These are phyloP conservation scores for Macrotyloma uniflorum DNA, from an alignment of 306 rosid genomes.

Conservation along the genomic window DNA sequence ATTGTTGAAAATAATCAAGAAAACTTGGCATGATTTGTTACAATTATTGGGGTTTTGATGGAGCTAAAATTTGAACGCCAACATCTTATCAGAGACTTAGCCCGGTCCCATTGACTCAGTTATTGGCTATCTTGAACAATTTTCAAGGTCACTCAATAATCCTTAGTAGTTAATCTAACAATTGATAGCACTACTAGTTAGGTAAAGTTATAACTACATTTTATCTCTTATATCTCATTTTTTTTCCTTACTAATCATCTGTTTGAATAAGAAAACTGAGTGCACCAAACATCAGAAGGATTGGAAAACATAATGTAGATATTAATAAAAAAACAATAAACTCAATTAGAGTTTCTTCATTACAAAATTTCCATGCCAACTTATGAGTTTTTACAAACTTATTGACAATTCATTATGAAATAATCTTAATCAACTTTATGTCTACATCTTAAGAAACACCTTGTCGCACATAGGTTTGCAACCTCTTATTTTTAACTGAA, in stretches of 20 bases:
- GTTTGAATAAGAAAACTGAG: not conserved
- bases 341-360: not conserved
- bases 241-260: not conserved
- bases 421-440: constrained; percentile 47
- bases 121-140: not conserved
- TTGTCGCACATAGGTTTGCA: constrained; percentile 37
- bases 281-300: not conserved
- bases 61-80: not conserved
- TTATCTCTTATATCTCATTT: not conserved
- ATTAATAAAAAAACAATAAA: not conserved
- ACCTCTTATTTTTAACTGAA: constrained; percentile 21
- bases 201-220: not conserved
- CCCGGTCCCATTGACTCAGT: not conserved
- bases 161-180: not conserved
- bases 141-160: not conserved
- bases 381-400: not conserved
- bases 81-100: constrained; percentile 16
- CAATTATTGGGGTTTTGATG: not conserved
- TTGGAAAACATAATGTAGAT: not conserved
- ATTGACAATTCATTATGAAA: constrained; percentile 37
- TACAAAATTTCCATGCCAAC: not conserved
- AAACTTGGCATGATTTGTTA: constrained; percentile 22
- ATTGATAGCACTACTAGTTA: not conserved
- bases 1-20: constrained; percentile 31
- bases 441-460: constrained; percentile 43